phyloP scores from a whole-genome alignment of 176 grass and related monocot genomes.

The Aegilops sharonensis region DNA sequence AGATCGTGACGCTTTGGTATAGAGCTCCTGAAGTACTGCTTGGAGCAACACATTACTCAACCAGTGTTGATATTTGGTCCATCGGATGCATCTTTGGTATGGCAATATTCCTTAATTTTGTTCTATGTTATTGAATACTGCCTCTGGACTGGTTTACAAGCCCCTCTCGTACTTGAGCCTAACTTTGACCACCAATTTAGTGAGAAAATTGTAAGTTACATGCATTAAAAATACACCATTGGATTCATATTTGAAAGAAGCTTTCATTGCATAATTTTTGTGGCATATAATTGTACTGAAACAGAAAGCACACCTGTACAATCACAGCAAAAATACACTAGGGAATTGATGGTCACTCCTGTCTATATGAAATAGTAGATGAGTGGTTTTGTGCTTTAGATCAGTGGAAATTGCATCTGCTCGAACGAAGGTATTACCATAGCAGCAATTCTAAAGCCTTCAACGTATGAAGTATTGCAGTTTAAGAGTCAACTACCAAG shows the following conservation, averaged over 20 bases:
- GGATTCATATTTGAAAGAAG: not conserved
- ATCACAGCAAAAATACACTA: not conserved
- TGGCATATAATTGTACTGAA: not conserved
- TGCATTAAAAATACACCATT: not conserved
- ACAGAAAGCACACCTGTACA: not conserved
- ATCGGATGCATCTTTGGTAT: constrained; percentile 96
- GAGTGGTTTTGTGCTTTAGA: not conserved
- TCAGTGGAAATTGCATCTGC: not conserved
- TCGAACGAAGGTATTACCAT: not conserved
- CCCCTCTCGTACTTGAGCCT: not conserved
- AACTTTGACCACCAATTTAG: not conserved
- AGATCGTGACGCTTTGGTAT: constrained; percentile 98
- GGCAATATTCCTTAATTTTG: not conserved
- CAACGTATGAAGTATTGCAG: not conserved
- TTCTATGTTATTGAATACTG: not conserved
- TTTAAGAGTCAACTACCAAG: not conserved
- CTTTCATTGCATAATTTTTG: not conserved
- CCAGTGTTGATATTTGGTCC: constrained; percentile 91
- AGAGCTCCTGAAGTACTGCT: constrained; percentile 97
- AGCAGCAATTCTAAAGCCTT: not conserved
- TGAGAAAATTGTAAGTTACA: not conserved
- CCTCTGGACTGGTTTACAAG: not conserved
- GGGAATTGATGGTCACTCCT: not conserved
- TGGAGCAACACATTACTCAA: constrained; percentile 88
- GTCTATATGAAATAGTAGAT: not conserved